Base-by-base conservation (phyloP, 2,329 filamentous ascomycete species). In the Microcyclospora tardicrescens region DNA sequence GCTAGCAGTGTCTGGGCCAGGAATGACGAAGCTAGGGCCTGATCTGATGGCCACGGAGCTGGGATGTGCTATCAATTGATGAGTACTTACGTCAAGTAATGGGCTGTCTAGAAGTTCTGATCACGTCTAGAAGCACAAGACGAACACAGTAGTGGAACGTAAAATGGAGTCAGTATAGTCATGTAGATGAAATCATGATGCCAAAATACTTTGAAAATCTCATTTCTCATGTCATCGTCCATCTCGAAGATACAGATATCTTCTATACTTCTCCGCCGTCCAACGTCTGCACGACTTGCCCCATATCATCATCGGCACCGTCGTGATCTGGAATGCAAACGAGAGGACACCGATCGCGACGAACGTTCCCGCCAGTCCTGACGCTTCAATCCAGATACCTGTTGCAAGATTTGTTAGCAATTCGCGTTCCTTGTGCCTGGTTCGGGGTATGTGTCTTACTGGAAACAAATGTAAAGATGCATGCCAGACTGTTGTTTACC, bases 401-500 rank as follows among this genome's bases (percentile, higher is more conserved):
- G 32, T 37, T 19, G 15, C 15, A 16, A n/a, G n/a, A 4, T 32
- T 4, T 5, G 30, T 32, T 10, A 32, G 14, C 14, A 5, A n/a
- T 32, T 5, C 14, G 19, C 19, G 19, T 24, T 8, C 5, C n/a
- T 8, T 24, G 8, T 24, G 19, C 19, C 5, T 24, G 4, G 19
- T 24, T 24, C 19, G 5, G 19, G 19, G n/a, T n/a, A 24, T 8
- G 13, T 1, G 13, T 45, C 46, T 44, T 46, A 50, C 52, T 54
- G 28, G 40, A 43, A 12, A 45, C 62, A 43, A 74, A 74, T 0
- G 71, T 73, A 43, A 74, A 72, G 39, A 73, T 59, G 49, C 67
- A 69, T 8, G 67, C 71, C 12, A 74, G 57, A 2, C 64, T 67
- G 51, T 74, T 74, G 54, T 74, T 74, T 52, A 74, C 72, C 14